Conservation (phyloP, 257 asterid genomes). For the Gentiana dahurica region DNA sequence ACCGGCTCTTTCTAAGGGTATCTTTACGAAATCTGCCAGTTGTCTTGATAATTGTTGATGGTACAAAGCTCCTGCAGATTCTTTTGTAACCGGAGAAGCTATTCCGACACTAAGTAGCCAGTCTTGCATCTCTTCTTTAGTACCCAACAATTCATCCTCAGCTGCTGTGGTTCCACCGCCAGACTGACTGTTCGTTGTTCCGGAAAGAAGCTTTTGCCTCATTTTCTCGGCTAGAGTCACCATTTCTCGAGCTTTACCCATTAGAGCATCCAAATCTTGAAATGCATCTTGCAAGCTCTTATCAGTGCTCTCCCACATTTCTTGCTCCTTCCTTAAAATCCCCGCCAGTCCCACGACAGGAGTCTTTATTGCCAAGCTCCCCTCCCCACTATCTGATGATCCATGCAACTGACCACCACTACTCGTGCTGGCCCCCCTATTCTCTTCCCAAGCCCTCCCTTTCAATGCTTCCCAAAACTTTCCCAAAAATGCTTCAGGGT, state of each 20-base stretch:
- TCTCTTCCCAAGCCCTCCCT: slow-evolving; percentile 63
- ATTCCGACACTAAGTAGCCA: slow-evolving; percentile 95
- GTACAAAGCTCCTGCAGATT: slow-evolving; percentile 95
- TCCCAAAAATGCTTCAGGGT: slow-evolving; percentile 55
- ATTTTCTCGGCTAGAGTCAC: slow-evolving; percentile 95
- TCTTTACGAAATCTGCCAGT: slow-evolving; percentile 93
- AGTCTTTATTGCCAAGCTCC: slow-evolving; percentile 46
- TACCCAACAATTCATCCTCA: slow-evolving; percentile 83
- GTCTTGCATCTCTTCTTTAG: slow-evolving; percentile 96
- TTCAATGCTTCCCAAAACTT: slow-evolving; percentile 89
- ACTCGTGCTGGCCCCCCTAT: slow-evolving; percentile 8
- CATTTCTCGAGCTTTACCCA: slow-evolving; percentile 98
- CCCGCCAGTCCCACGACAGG: slow-evolving; percentile 95
- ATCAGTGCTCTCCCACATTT: slow-evolving; percentile 98
- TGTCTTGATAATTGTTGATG: slow-evolving; percentile 97
- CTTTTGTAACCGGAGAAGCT: slow-evolving; percentile 94
- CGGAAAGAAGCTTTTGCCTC: slow-evolving; percentile 83
- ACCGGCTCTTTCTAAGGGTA: slow-evolving; percentile 84
- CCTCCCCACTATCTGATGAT: slow-evolving; percentile 17
- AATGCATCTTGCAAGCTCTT: slow-evolving; percentile 98
- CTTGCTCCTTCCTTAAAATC: slow-evolving; percentile 97
- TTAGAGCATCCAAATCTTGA: slow-evolving; percentile 96
- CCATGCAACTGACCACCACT: slow-evolving; percentile 21
- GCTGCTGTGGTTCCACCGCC: slow-evolving; percentile 1
- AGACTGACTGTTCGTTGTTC: slow-evolving; percentile 52